Evolutionary conservation across 176 grass and related monocot species (phyloP), one percentile per base, ranked within the genome.

Genomic region (Musa schizocarpa): DNA sequence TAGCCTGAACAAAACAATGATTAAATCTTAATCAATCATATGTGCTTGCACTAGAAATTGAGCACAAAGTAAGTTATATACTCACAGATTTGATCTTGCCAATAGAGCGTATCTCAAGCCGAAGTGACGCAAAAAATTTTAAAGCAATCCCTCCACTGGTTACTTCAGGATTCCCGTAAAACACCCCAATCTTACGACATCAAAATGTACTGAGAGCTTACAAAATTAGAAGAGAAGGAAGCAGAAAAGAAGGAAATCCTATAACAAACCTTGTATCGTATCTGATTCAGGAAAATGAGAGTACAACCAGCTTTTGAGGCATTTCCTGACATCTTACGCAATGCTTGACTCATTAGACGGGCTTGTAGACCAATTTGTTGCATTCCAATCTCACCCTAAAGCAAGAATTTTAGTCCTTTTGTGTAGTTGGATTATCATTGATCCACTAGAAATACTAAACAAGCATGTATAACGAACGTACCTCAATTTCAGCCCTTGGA

Each of bases 71-170:
- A 66, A 80, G 52, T 72, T 71, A 68, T 72, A 25, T 70, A 77
- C 88, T 93, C 82, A 98, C 95, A 79, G 94, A 98, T 86, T 94
- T 98, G 82, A 98, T 93, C 84, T 93, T 98, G 54, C 95, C 95
- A 72, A 87, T 93, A 77, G 19, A 22, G 19, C 95, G 95, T 81
- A 99, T 99, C 86, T 99, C 95, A 13, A 99, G 86, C 29, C 95
- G 95, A 89, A 99, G 90, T 59, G 95, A 99, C 54, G 95, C 95
- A 51, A 99, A 99, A 75, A 98, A 98, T 63, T 98, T 98, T 66
- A 93, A 93, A 71, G 95, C 95, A 83, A 94, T 91, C 55, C 95
- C 95, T 82, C 95, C 95, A 81, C 90, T 98, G 65, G 95, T 98
- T 74, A 98, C 90, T 91, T 98, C 95, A 87, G 95, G 95, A 80